Evolutionary conservation across 257 asterid species (phyloP).

Genomic region (Schizonepeta tenuifolia): DNA sequence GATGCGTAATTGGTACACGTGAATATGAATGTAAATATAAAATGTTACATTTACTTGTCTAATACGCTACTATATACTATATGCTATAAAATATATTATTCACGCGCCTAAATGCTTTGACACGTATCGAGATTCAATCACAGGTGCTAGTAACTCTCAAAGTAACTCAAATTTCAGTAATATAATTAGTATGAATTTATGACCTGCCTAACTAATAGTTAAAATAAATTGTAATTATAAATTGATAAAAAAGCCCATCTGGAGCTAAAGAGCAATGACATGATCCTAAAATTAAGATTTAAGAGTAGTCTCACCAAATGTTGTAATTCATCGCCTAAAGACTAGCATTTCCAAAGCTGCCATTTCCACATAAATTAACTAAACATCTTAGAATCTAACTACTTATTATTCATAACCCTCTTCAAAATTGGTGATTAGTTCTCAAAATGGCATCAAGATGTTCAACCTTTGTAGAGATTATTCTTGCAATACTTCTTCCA

Average conservation of each 20-base stretch:
- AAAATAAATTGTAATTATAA: no score
- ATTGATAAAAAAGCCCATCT: not conserved
- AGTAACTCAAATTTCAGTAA: no score
- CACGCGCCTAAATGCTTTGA: no score
- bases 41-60: no score
- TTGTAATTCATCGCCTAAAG: constrained; percentile 29
- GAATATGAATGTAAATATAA: no score
- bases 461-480: constrained; percentile 37
- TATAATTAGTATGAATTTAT: no score
- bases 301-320: not conserved
- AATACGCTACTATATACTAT: no score
- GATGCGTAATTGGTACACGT: no score
- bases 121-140: no score
- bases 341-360: constrained; percentile 30
- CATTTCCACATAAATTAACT: constrained; percentile 8
- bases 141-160: no score
- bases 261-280: not conserved
- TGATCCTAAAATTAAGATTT: constrained; percentile 35
- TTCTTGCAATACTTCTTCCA: constrained; percentile 43
- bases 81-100: no score
- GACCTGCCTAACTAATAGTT: no score
- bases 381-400: not conserved
- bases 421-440: not conserved
- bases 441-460: constrained; percentile 54
- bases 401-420: not conserved